A percentile compares a stretch with the other conserved stretches of the same genome.
These are phyloP conservation scores for Citrullus mucosospermus DNA, from an alignment of 306 rosid species.

Conservation along the genomic window DNA sequence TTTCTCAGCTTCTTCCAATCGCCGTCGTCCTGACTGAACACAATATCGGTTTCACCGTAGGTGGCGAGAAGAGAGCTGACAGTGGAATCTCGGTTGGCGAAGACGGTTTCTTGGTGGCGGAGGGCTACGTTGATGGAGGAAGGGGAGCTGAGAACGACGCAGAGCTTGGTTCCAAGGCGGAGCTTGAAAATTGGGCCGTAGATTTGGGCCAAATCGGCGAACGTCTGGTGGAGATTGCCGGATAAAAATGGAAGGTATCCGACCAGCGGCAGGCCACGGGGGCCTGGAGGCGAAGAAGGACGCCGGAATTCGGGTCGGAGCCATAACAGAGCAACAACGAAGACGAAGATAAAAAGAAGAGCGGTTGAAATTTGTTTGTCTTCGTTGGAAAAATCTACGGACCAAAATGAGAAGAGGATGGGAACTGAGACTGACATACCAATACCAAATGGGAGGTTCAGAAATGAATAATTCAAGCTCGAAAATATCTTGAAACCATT, in stretches of 20 bases:
- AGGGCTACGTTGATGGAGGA: neutral
- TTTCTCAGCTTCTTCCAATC: neutral
- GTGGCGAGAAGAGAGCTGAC: neutral
- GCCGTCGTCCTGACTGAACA: too few species aligned
- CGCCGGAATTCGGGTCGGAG: neutral
- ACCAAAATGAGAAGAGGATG: neutral
- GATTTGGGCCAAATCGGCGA: neutral
- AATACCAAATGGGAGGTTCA: neutral
- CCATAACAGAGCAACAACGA: neutral
- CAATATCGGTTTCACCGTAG: neutral
- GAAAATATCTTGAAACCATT: too few species aligned
- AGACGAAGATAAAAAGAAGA: neutral
- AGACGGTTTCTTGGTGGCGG: neutral
- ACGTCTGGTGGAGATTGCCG: neutral
- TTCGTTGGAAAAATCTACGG: neutral
- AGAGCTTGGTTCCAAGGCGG: neutral
- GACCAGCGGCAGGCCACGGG: neutral
- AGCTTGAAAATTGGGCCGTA: constrained; percentile 2
- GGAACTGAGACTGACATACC: neutral
- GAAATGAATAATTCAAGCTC: neutral
- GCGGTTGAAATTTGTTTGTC: neutral
- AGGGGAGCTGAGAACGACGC: neutral
- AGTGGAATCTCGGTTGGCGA: neutral
- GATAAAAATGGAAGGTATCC: neutral
- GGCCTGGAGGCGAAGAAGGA: neutral